phyloP scores from a whole-genome alignment of 441 rosid genomes.

The Capsella rubella region DNA sequence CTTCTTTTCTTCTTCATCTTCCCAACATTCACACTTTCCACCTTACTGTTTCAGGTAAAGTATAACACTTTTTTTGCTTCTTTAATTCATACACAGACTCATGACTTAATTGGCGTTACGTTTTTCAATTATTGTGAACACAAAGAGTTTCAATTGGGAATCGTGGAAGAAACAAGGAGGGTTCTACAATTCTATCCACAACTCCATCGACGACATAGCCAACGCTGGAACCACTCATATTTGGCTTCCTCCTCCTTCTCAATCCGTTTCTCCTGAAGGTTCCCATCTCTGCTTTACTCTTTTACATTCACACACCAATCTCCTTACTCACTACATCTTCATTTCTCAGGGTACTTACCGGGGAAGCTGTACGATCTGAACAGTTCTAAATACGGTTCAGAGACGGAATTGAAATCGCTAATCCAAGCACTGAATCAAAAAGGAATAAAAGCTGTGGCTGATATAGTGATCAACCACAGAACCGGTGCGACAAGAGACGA shows the following conservation, averaged over 20 bases:
- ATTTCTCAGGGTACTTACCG: slow-evolving; percentile 74
- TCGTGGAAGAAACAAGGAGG: slow-evolving; percentile 64
- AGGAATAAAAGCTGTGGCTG: slow-evolving; percentile 79
- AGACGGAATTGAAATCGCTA: slow-evolving; percentile 59
- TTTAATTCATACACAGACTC: not conserved
- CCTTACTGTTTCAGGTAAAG: slow-evolving; percentile 47
- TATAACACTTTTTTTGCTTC: not conserved
- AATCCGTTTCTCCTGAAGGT: slow-evolving; percentile 62
- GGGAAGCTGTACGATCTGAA: slow-evolving; percentile 82
- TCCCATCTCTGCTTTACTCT: not conserved
- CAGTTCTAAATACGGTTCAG: slow-evolving; percentile 77
- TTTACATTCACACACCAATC: not conserved
- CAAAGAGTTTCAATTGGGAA: slow-evolving; percentile 62
- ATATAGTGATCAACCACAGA: slow-evolving; percentile 85
- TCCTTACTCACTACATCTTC: not conserved
- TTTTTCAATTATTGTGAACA: not conserved
- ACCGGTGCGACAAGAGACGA: slow-evolving; percentile 77
- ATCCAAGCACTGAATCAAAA: slow-evolving; percentile 55
- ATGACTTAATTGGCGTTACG: not conserved
- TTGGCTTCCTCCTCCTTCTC: slow-evolving; percentile 88
- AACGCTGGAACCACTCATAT: slow-evolving; percentile 67
- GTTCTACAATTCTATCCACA: slow-evolving; percentile 69
- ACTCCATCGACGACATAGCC: slow-evolving; percentile 56
- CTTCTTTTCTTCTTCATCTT: slow-evolving; percentile 47
- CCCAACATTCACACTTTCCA: slow-evolving; percentile 51